Evolutionary conservation across 2,329 filamentous ascomycete genomes (phyloP), one percentile per base, ranked within the genome.

Genomic region (Cryphonectria parasitica): DNA sequence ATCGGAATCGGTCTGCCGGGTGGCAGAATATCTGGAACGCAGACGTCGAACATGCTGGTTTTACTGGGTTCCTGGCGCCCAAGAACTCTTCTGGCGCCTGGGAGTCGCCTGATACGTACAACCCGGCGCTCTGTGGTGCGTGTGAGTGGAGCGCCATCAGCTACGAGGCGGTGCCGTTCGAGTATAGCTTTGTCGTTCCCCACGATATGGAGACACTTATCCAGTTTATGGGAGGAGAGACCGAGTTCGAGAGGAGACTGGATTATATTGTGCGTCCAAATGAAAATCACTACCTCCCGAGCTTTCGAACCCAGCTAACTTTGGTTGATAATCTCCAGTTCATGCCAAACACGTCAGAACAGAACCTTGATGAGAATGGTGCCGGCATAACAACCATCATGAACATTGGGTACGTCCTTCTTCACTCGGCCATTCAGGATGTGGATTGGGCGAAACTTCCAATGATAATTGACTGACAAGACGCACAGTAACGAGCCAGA

Each of bases 21-120:
- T 91, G 89, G 89, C 83, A 87, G 31, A 88, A 87, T 66, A 87
- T 89, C 66, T 90, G 87, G 87, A 84, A 87, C 61, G 71, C 81
- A 0, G 77, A 83, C 1, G 84, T 84, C 1, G 79, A 85, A 0
- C 83, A 82, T 1, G 72, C 78, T 0, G 79, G 80, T 56, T 88
- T 87, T 74, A 83, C 80, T 0, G 88, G 88, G 2, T 90, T 90
- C 75, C 80, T 90, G 13, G 86, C 87, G 2, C 88, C 88, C 0
- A 82, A 83, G 1, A 79, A 82, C 56, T 77, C 82, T 2, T 82
- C 86, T 43, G 86, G 87, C 0, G 82, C 82, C 2, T 84, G 86
- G 68, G 76, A 77, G 39, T 78, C 78, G 1, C 69, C 71, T 2
- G 65, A 76, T 19, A 74, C 70, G 1, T 87, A 87, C 65, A 82